phyloP scores from a whole-genome alignment of 2,329 filamentous ascomycete species.

The Epichloe gansuensis region DNA sequence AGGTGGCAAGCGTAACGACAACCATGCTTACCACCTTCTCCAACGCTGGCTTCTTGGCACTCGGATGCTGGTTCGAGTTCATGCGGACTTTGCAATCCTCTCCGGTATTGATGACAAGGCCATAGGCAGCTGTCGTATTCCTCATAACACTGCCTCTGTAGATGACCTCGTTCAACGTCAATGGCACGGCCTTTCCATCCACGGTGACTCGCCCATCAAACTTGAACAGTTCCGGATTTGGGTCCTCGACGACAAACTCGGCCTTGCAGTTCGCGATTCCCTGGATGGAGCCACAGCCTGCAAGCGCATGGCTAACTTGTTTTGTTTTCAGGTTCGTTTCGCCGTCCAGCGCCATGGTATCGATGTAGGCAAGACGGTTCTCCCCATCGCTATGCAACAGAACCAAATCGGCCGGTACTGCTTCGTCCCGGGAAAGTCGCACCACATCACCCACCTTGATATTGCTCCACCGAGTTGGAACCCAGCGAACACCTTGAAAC shows the following conservation, averaged over 20 bases:
- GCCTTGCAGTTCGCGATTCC: slow-evolving; percentile 43
- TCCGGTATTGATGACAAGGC: slow-evolving; percentile 76
- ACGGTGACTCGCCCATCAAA: slow-evolving; percentile 59
- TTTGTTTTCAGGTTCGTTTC: slow-evolving; percentile 75
- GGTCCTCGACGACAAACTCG: slow-evolving; percentile 60
- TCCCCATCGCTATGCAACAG: slow-evolving; percentile 66
- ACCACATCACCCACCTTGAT: slow-evolving; percentile 38
- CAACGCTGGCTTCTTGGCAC: slow-evolving; percentile 68
- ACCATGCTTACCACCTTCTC: slow-evolving; percentile 68
- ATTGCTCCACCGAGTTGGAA: slow-evolving; percentile 28
- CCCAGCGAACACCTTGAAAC: slow-evolving; percentile 46
- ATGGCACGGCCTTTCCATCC: slow-evolving; percentile 44
- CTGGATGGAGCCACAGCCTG: slow-evolving; percentile 40
- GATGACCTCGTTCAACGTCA: slow-evolving; percentile 71
- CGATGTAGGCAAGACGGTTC: slow-evolving; percentile 69
- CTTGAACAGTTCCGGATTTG: slow-evolving; percentile 63
- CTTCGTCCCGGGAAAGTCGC: slow-evolving; percentile 52
- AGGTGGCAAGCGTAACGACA: slow-evolving; percentile 66
- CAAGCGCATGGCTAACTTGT: slow-evolving; percentile 49
- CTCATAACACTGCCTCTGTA: slow-evolving; percentile 77
- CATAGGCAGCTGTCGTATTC: slow-evolving; percentile 62
- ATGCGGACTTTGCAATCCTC: slow-evolving; percentile 88
- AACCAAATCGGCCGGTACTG: slow-evolving; percentile 71
- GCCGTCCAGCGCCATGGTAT: slow-evolving; percentile 74
- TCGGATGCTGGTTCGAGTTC: slow-evolving; percentile 81